Evolutionary conservation across 495 filamentous ascomycete species (phyloP).

Genomic region (Lasiosphaeria miniovina): DNA sequence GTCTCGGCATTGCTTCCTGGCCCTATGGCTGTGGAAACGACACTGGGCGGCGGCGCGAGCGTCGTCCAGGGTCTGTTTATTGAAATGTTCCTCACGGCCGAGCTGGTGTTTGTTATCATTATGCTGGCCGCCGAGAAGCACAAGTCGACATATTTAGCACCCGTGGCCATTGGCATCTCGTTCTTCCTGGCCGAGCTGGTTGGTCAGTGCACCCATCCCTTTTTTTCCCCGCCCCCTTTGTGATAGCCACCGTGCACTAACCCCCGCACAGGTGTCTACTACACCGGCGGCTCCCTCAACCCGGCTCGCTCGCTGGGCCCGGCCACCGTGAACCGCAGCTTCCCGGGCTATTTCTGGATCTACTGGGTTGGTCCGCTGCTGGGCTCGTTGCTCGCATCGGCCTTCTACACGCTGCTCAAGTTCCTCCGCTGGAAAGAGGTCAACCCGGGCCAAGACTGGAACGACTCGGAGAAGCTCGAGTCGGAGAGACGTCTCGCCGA

Average conservation of each 20-base stretch:
- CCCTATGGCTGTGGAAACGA: conserved; percentile 57
- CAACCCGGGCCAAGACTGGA: conserved; percentile 51
- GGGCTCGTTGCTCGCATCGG: conserved; percentile 60
- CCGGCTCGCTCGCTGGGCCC: conserved; percentile 58
- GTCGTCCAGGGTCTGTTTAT: conserved; percentile 68
- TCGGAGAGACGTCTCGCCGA: conserved; percentile 1
- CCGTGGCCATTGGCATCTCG: conserved; percentile 70
- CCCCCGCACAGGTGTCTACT: conserved; percentile 47
- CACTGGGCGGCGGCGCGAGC: conserved; percentile 53
- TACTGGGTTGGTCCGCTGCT: conserved; percentile 60
- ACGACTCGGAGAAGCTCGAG: conserved; percentile 20
- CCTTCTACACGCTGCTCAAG: conserved; percentile 66
- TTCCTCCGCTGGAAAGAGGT: conserved; percentile 69
- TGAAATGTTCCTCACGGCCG: conserved; percentile 75
- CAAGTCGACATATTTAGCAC: conserved; percentile 73
- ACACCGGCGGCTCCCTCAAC: conserved; percentile 60
- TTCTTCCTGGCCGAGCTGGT: conserved; percentile 67
- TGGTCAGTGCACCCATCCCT: conserved; percentile 36
- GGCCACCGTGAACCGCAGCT: conserved; percentile 53
- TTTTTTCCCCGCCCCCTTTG: not conserved
- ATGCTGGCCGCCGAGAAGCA: conserved; percentile 84
- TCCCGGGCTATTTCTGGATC: conserved; percentile 70
- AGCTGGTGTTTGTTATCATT: conserved; percentile 75
- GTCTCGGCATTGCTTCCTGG: conserved; percentile 63
- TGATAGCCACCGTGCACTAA: not conserved